Evolutionary conservation across 2,329 filamentous ascomycete species (phyloP).

Genomic region (Phoma herbarum): DNA sequence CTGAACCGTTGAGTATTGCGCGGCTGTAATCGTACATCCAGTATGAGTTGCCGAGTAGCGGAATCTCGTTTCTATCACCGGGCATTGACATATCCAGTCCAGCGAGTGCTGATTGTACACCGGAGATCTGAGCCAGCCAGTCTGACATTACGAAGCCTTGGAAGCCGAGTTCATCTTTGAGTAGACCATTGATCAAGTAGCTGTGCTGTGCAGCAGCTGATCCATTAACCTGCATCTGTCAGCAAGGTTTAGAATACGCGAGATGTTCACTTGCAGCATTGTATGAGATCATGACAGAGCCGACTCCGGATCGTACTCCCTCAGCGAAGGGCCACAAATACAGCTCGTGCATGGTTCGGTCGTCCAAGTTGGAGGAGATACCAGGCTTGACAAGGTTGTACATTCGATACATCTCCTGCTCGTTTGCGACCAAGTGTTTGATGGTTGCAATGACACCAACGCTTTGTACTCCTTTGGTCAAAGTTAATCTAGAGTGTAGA

Average conservation of each 20-base stretch:
- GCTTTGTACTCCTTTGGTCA: slow-evolving; percentile 75
- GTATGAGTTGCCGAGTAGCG: slow-evolving; percentile 57
- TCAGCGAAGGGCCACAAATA: slow-evolving; percentile 90
- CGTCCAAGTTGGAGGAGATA: slow-evolving; percentile 71
- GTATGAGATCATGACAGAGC: slow-evolving; percentile 84
- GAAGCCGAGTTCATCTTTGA: slow-evolving; percentile 88
- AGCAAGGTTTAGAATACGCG: slow-evolving; percentile 1
- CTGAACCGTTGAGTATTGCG: slow-evolving; percentile 80
- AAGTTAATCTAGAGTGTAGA: no score
- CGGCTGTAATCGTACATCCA: slow-evolving; percentile 80
- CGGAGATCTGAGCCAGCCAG: slow-evolving; percentile 85
- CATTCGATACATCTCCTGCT: slow-evolving; percentile 68
- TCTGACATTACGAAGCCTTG: slow-evolving; percentile 90
- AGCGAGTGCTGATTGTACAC: slow-evolving; percentile 79
- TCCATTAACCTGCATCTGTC: slow-evolving; percentile 52
- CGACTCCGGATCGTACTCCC: slow-evolving; percentile 78
- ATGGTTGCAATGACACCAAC: slow-evolving; percentile 76
- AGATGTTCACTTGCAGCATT: slow-evolving; percentile 50
- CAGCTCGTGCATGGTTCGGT: slow-evolving; percentile 77
- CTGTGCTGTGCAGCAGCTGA: slow-evolving; percentile 74
- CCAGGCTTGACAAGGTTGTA: slow-evolving; percentile 51
- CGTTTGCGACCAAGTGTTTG: slow-evolving; percentile 76
- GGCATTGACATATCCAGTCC: slow-evolving; percentile 86
- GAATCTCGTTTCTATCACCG: slow-evolving; percentile 68
- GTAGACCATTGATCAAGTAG: slow-evolving; percentile 81